These are phyloP conservation scores for Kodamaea fukazawae DNA, from an alignment of 805 yeast genomes.

Conservation along the genomic window DNA sequence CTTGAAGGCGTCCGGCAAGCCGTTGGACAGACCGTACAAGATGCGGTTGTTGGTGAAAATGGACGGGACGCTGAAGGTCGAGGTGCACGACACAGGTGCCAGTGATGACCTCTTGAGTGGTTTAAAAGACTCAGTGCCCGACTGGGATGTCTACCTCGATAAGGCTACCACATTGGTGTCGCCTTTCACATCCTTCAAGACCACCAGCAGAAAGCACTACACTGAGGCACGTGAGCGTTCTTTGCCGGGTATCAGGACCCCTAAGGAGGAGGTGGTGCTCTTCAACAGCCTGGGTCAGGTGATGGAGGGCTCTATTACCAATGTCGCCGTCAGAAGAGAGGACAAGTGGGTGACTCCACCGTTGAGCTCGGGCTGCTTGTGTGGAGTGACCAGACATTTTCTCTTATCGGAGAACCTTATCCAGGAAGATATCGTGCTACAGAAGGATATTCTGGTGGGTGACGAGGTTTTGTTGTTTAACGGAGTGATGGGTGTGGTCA, in stretches of 20 bases:
- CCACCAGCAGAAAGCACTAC: conserved; percentile 69
- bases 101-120: conserved; percentile 32
- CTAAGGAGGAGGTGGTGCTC: conserved; percentile 67
- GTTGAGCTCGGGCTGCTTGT: conserved; percentile 75
- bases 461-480: conserved; percentile 73
- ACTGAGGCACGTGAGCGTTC: conserved; percentile 55
- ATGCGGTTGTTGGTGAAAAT: conserved; percentile 30
- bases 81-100: conserved; percentile 27
- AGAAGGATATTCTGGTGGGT: conserved; percentile 55
- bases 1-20: conserved; percentile 20
- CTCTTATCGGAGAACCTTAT: conserved; percentile 53
- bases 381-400: conserved; percentile 76
- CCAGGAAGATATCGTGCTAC: conserved; percentile 49
- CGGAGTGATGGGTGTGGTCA: conserved; percentile 77
- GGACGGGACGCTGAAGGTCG: conserved; percentile 29
- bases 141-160: conserved; percentile 67
- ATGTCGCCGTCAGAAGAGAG: conserved; percentile 60
- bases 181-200: conserved; percentile 84
- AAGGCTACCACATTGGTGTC: conserved; percentile 50
- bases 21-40: conserved; percentile 28
- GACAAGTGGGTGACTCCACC: conserved; percentile 78
- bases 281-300: conserved; percentile 54
- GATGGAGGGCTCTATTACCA: conserved; percentile 81
- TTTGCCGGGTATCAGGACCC: conserved; percentile 36
- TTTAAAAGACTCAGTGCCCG: conserved; percentile 9